Evolutionary conservation across 768 basidiomycete species (phyloP).

Genomic region (Terana coerulea): DNA sequence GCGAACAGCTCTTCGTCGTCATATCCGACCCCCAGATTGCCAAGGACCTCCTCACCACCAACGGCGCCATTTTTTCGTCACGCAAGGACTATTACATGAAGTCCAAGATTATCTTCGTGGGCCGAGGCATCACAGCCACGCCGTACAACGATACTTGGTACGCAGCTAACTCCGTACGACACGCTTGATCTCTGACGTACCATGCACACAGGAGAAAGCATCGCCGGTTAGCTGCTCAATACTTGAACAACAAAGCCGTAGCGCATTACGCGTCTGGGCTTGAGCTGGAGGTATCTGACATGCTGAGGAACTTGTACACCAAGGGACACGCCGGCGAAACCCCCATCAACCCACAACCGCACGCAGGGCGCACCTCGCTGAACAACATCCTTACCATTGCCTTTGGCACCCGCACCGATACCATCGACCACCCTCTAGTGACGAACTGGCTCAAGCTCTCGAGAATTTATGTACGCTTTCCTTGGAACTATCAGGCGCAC

Average conservation of each 20-base stretch:
- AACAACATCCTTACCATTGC: conserved; percentile 41
- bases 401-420: conserved; percentile 39
- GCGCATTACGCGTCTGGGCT: conserved; percentile 32
- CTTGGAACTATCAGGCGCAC: no score
- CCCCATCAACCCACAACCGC: conserved; percentile 35
- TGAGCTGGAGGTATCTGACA: conserved; percentile 27
- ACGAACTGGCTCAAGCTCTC: conserved; percentile 32
- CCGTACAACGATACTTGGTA: conserved; percentile 41
- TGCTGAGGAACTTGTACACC: conserved; percentile 33
- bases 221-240: conserved; percentile 33
- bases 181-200: background rate
- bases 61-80: conserved; percentile 41
- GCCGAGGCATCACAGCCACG: conserved; percentile 40
- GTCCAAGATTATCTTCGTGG: conserved; percentile 37
- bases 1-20: conserved; percentile 42
- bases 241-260: conserved; percentile 32
- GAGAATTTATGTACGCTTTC: conserved; percentile 38
- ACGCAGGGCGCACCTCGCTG: conserved; percentile 31
- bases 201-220: conserved; percentile 37
- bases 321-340: conserved; percentile 26
- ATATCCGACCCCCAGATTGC: conserved; percentile 42
- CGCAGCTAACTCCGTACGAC: background rate
- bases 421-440: conserved; percentile 34
- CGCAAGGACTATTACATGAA: conserved; percentile 43
- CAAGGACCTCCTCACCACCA: conserved; percentile 40